Conservation (phyloP, 2,329 filamentous ascomycete species). For the Xylaria sp. region DNA sequence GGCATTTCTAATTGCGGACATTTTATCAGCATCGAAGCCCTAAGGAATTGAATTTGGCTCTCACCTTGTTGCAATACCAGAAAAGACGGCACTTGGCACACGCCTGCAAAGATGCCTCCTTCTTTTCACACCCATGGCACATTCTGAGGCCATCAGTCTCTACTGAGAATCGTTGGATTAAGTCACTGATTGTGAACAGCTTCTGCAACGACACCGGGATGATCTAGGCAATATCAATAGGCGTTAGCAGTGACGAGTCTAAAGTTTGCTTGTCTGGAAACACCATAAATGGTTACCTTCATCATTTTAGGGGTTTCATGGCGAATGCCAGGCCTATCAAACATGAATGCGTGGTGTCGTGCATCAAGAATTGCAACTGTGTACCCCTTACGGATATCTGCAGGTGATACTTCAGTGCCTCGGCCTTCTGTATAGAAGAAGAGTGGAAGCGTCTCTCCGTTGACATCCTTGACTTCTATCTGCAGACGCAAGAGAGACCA, state of each 20-base stretch:
- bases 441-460: neutral
- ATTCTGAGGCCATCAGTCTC: neutral
- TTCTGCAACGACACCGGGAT: neutral
- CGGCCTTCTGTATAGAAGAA: constrained; percentile 11
- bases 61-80: constrained; percentile 16
- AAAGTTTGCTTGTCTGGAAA: too few relatives aligned
- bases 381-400: neutral
- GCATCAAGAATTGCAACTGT: constrained; percentile 11
- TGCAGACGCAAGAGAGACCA: neutral
- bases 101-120: neutral
- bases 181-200: neutral
- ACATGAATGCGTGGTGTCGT: neutral
- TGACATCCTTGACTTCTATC: constrained; percentile 9
- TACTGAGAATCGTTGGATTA: constrained; percentile 6
- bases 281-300: too few relatives aligned
- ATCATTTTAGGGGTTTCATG: neutral
- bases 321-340: neutral
- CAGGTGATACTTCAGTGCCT: constrained; percentile 5
- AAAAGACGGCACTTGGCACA: constrained; percentile 6
- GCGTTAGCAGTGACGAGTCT: neutral
- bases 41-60: neutral
- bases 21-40: neutral
- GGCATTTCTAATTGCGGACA: constrained; percentile 2
- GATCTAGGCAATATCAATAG: constrained; percentile 3
- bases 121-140: constrained; percentile 12